Base-by-base conservation (phyloP, 2,329 filamentous ascomycete genomes). In the Macrophomina phaseolina region DNA sequence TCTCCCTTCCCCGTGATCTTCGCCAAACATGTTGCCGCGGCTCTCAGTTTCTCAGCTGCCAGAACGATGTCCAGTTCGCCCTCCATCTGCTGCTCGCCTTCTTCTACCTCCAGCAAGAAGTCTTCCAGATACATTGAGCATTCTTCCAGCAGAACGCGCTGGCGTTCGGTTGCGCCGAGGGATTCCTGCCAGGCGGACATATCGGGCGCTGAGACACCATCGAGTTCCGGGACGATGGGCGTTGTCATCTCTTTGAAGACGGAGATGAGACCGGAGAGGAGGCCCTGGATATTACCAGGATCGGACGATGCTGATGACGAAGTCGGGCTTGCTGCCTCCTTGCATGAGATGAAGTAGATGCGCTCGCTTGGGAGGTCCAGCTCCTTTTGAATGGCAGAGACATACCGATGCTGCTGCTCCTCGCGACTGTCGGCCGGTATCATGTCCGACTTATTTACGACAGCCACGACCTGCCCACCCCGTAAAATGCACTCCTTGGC, bases 1-100 rank as follows among this genome's bases (percentile, higher is more conserved):
- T 93, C 92, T 0, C 93, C 94, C 65, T 88, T 88, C 0, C 95
- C 95, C 0, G 93, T 98, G 72, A 98, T 97, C 67, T 89, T 88
- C 1, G 93, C 91, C n/a, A 97, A 83, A 69, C 88, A 90, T 63
- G 90, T 87, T 0, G 92, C 93, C 12, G 93, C 94, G 70, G 87
- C 88, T 51, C 95, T 89, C 65, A 99, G 83, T 75, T 94, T 89
- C 78, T 99, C 95, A 0, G 95, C 95, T 11, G 93, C 94, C 32
- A 97, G 85, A 6, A 97, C 94, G 56, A 97, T 90, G 75, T 98
- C 95, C 7, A 91, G 83, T 40, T 91, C 89, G 2, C 66, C 65
- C 18, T 71, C 73, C 1, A 67, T 65, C 16, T 73, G 76, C 28
- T 55, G 32, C 32, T 46, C 30, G 61, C 67, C 53, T n/a, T 63